Evolutionary conservation across 257 asterid genomes (phyloP), one percentile per base, ranked within the genome.

Genomic region (Anisodus tanguticus): DNA sequence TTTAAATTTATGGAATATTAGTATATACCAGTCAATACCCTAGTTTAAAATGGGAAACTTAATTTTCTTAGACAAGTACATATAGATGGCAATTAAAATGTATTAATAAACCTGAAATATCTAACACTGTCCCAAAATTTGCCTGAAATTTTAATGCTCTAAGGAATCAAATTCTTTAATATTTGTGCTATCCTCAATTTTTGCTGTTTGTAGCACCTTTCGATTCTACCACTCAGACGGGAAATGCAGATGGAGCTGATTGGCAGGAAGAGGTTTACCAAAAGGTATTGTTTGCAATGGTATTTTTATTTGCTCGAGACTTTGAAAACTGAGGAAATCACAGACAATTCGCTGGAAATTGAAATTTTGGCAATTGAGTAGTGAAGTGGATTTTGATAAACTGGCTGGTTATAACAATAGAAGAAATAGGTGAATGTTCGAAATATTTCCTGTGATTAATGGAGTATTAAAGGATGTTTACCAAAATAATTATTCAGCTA

Each of bases 221-320:
- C 88, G 97, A 93, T 92, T 90, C 94, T 70, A 88, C 95, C 6
- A 85, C 98, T 58, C 97, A 93, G 86, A 89, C 94, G 26, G 97
- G 98, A 83, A 90, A 88, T 85, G 86, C 89, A 41, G 88, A 67
- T 88, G 90, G 90, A 49, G 95, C 92, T 83, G 98, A 93, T 81
- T 94, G 97, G 98, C 95, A 91, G 86, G 97, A 96, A 87, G 98
- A 94, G 87, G 86, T 89, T 72, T 93, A 88, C 89, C 99, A 92
- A 83, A 96, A 93, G 98, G 79, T 66, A 63, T 81, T 22, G 72
- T 80, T 43, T 72, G 80, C n/a, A 45, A 10, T 74, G 43, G 60
- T 54, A 37, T 64, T 80, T 84, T 43, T 68, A 12, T 54, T 84
- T 13, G 13, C 4, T 4, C 16, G 11, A 2, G 6, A 2, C 60